Evolutionary conservation across 2,329 filamentous ascomycete species (phyloP), one percentile per base, ranked within the genome.

Genomic region (Sporothrix luriei): DNA sequence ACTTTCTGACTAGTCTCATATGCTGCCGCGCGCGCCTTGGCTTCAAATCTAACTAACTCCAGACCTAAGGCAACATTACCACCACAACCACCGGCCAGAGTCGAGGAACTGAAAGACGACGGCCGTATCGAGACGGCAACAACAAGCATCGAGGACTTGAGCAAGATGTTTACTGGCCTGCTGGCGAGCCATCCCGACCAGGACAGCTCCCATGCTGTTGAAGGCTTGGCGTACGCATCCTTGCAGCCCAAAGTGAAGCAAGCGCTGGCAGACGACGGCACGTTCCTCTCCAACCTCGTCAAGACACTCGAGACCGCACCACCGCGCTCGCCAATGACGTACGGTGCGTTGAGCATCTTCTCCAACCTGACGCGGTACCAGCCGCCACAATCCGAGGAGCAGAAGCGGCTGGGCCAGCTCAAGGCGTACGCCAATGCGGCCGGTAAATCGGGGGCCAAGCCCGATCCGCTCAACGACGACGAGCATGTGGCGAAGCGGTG

Each of bases 391-490:
- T 90, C 92, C 0, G 94, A 97, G 73, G 95, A 99, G 79, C 91
- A 97, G 75, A 95, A 94, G 81, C 93, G 92, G 76, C 92, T 99
- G 82, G 87, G 87, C 6, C 92, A 99, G 78, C 85, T 99, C 57
- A 97, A 97, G 82, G 92, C 93, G 2, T 99, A 98, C 75, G 95
- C 95, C 16, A 92, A 97, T 76, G 91, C 93, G 0, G 89, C 89
- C 5, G 93, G 92, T 75, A 86, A 87, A 71, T 29, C 55, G 3
- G 77, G 85, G 0, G 26, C n/a, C 21, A 81, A 84, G 2, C 82
- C 85, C 0, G 88, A 94, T 76, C 87, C 88, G 9, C 82, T 96
- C 0, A 90, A 95, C 70, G 87, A 93, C 71, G 90, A 97, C 70
- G 84, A 89, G 2, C 88, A 91, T 73, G 93, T 97, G 46, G 84